These are phyloP conservation scores for Melanomma pulvis-pyrius DNA, from an alignment of 495 filamentous ascomycete species.

Conservation along the genomic window DNA sequence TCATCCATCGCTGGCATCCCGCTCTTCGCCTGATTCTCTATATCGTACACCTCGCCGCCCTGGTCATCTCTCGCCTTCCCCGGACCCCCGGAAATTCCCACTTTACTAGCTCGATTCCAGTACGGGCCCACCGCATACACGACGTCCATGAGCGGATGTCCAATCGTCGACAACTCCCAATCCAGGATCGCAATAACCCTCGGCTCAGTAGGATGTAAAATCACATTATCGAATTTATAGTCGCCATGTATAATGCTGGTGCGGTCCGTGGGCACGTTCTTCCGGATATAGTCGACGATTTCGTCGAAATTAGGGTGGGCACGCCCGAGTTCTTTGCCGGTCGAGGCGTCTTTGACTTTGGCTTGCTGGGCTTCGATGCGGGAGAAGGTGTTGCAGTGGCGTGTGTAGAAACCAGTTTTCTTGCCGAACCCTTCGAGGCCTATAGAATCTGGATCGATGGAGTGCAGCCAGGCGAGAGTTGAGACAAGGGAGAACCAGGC, in stretches of 20 bases:
- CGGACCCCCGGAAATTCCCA: not conserved
- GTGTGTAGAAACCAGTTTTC: slow-evolving; percentile 36
- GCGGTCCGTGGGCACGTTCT: slow-evolving; percentile 26
- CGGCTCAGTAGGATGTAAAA: slow-evolving; percentile 36
- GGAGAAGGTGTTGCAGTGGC: slow-evolving; percentile 38
- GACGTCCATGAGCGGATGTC: slow-evolving; percentile 36
- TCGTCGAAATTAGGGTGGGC: slow-evolving; percentile 33
- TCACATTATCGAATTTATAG: slow-evolving; percentile 37
- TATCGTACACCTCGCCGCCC: slow-evolving; percentile 19
- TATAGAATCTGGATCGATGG: slow-evolving; percentile 33
- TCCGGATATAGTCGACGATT: slow-evolving; percentile 28
- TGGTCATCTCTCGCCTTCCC: slow-evolving; percentile 8
- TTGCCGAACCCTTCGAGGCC: slow-evolving; percentile 33
- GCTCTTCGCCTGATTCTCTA: slow-evolving; percentile 7
- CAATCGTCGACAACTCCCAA: slow-evolving; percentile 34
- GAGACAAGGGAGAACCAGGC: slow-evolving; percentile 37
- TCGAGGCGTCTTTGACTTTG: slow-evolving; percentile 26
- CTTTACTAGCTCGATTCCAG: slow-evolving; percentile 22
- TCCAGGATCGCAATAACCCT: slow-evolving; percentile 35
- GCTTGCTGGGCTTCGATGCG: slow-evolving; percentile 37
- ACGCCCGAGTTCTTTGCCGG: slow-evolving; percentile 29
- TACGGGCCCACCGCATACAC: slow-evolving; percentile 32
- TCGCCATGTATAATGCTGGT: slow-evolving; percentile 31
- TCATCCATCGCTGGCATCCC: slow-evolving; percentile 31
- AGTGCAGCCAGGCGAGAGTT: slow-evolving; percentile 36